Evolutionary conservation across 768 basidiomycete genomes (phyloP).

Genomic region (Mycena sanguinolenta): DNA sequence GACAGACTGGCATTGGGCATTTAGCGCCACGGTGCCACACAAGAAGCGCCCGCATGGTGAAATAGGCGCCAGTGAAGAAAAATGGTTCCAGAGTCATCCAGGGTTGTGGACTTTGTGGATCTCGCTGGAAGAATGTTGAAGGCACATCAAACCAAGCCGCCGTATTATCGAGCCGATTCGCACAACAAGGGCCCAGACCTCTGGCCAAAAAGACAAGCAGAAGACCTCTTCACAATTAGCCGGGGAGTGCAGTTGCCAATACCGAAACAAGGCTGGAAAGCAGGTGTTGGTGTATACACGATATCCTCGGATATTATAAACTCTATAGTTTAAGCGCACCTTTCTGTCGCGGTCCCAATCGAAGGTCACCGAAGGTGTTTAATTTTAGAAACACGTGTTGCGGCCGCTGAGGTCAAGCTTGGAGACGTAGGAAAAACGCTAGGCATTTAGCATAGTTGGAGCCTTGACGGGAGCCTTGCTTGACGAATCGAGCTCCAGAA

Average conservation of each 20-base stretch:
- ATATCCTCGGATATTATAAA: constrained; percentile 29
- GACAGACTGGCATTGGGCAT: constrained; percentile 4
- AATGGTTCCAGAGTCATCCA: background rate
- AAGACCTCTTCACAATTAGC: constrained; percentile 6
- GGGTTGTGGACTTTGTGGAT: constrained; percentile 4
- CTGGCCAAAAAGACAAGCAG: constrained; percentile 16
- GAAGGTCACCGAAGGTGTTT: constrained; percentile 34
- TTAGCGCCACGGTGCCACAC: constrained; percentile 14
- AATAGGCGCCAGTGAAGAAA: constrained; percentile 16
- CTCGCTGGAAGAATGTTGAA: constrained; percentile 9
- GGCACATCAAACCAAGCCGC: constrained; percentile 2
- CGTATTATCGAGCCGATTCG: constrained; percentile 24
- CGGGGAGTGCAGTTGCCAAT: constrained; percentile 1
- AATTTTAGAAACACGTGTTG: constrained; percentile 33
- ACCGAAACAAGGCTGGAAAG: constrained; percentile 10
- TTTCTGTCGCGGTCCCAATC: constrained; percentile 24
- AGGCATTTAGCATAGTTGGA: background rate
- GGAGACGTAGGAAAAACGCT: background rate
- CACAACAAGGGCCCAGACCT: background rate
- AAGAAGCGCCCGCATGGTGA: constrained; percentile 7
- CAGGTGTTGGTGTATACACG: constrained; percentile 5
- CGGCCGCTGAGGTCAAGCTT: background rate
- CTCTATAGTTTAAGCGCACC: constrained; percentile 28
- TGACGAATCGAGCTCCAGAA: constrained; percentile 15
- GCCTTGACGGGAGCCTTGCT: background rate